Evolutionary conservation across 805 yeast genomes (phyloP).

Genomic region (Yueomyces sp.): DNA sequence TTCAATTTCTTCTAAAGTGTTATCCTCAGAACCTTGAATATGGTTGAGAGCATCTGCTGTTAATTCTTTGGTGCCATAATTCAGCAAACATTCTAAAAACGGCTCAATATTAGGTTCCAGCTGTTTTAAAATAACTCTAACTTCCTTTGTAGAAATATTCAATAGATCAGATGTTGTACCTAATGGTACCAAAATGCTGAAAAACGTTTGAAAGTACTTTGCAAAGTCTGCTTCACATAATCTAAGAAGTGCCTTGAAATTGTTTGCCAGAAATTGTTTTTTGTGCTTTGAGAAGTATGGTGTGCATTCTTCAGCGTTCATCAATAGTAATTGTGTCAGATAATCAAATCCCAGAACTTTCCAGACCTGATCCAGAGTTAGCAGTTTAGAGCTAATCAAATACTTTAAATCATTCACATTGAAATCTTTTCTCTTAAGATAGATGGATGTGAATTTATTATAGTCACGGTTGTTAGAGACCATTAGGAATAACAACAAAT

Average conservation of each 20-base stretch:
- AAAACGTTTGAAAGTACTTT: slow-evolving; percentile 7
- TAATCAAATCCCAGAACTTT: slow-evolving; percentile 11
- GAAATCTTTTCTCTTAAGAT: slow-evolving; percentile 18
- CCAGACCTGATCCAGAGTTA: slow-evolving; percentile 16
- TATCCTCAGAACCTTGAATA: slow-evolving; percentile 4
- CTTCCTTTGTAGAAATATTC: slow-evolving; percentile 4
- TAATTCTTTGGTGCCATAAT: slow-evolving; percentile 5
- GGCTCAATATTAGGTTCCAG: slow-evolving; percentile 1
- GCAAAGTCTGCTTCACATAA: slow-evolving; percentile 5
- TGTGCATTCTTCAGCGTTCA: slow-evolving; percentile 2
- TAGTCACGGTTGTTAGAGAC: slow-evolving; percentile 14
- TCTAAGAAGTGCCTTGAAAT: slow-evolving; percentile 9
- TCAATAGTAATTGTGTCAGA: slow-evolving; percentile 6
- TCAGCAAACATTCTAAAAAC: slow-evolving; percentile 9
- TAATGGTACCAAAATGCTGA: slow-evolving; percentile 8
- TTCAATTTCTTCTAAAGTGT: slow-evolving; percentile 3
- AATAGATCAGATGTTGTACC: slow-evolving; percentile 11
- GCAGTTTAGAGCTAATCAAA: slow-evolving; percentile 15
- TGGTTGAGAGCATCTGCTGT: background rate
- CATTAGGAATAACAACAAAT: slow-evolving; percentile 13
- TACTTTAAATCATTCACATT: slow-evolving; percentile 9
- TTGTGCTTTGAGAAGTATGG: slow-evolving; percentile 12
- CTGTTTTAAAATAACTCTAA: slow-evolving; percentile 7
- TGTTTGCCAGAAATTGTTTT: slow-evolving; percentile 11
- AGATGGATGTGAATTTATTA: slow-evolving; percentile 21